Conservation (phyloP, 2,329 filamentous ascomycete species). For the Penicillium sp. region DNA sequence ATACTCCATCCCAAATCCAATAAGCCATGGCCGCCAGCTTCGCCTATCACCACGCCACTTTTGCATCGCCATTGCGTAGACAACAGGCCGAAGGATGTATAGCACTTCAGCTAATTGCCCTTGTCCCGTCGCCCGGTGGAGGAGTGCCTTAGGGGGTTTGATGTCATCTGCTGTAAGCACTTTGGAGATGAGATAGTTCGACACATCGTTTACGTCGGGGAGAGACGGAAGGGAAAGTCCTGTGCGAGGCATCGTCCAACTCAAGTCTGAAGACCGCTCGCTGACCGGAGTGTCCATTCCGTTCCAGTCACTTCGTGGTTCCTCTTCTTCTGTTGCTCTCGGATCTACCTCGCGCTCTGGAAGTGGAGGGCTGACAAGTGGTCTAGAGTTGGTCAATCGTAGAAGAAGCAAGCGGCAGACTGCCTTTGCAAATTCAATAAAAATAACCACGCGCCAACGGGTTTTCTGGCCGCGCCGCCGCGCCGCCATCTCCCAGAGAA, state of each 20-base stretch:
- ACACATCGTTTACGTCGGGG: constrained; percentile 77
- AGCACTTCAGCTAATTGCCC: constrained; percentile 86
- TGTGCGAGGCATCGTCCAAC: constrained; percentile 94
- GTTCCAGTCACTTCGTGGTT: constrained; percentile 39
- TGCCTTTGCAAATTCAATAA: constrained; percentile 84
- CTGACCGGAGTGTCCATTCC: constrained; percentile 46
- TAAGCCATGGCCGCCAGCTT: constrained; percentile 88
- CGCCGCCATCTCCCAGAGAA: constrained; percentile 96
- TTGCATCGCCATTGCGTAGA: constrained; percentile 81
- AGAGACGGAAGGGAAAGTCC: constrained; percentile 80
- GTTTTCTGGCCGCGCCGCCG: constrained; percentile 76
- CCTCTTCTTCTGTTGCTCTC: constrained; percentile 52
- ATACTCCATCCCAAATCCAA: constrained; percentile 81
- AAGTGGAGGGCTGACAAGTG: constrained; percentile 76
- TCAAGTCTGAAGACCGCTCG: constrained; percentile 47
- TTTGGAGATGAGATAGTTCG: constrained; percentile 80
- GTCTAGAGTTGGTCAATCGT: constrained; percentile 76
- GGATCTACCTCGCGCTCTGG: constrained; percentile 82
- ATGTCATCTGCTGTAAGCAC: constrained; percentile 95
- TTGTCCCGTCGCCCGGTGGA: constrained; percentile 70
- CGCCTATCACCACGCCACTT: constrained; percentile 68
- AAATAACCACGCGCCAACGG: constrained; percentile 81
- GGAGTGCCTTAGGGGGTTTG: constrained; percentile 79
- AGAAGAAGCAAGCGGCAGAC: constrained; percentile 77
- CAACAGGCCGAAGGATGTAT: constrained; percentile 82